phyloP scores from a whole-genome alignment of 331 rosid genomes.

The Stylosanthes scabra region DNA sequence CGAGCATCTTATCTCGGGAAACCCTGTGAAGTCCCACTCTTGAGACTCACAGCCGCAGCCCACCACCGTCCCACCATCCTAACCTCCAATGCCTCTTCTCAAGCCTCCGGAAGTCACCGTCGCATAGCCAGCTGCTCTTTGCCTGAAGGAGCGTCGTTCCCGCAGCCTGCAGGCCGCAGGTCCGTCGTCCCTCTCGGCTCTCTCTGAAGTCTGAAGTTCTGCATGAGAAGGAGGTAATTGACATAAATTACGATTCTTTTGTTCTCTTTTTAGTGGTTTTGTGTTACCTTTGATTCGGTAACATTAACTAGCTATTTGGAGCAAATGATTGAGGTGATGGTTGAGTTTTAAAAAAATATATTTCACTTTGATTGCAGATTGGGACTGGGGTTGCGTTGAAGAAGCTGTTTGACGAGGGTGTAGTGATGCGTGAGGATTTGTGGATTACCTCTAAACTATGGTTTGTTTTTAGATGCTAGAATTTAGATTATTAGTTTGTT shows the following conservation, averaged over 20 bases:
- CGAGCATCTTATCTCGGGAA: neutral
- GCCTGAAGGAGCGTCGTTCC: too few species aligned
- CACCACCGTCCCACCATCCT: too few species aligned
- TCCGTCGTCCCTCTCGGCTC: too few species aligned
- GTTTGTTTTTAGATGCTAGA: constrained; percentile 46
- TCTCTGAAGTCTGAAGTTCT: too few species aligned
- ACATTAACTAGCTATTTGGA: neutral
- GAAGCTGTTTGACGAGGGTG: constrained; percentile 71
- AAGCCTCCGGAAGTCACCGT: neutral
- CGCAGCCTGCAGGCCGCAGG: too few species aligned
- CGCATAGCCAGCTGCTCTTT: too few species aligned
- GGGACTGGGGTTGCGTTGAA: constrained; percentile 58
- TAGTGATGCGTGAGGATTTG: constrained; percentile 79
- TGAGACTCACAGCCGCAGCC: too few species aligned
- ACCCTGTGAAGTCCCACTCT: too few species aligned
- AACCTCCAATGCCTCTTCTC: too few species aligned
- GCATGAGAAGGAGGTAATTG: constrained; percentile 70
- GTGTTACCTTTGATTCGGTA: neutral
- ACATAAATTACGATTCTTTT: neutral
- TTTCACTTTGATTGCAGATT: constrained; percentile 50
- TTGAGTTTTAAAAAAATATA: neutral
- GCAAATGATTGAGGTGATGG: constrained; percentile 9
- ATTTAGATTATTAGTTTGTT: neutral
- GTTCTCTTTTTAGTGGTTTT: neutral
- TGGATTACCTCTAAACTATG: constrained; percentile 90